Base-by-base conservation (phyloP, 441 rosid genomes). In the Aquilaria agallochum region DNA sequence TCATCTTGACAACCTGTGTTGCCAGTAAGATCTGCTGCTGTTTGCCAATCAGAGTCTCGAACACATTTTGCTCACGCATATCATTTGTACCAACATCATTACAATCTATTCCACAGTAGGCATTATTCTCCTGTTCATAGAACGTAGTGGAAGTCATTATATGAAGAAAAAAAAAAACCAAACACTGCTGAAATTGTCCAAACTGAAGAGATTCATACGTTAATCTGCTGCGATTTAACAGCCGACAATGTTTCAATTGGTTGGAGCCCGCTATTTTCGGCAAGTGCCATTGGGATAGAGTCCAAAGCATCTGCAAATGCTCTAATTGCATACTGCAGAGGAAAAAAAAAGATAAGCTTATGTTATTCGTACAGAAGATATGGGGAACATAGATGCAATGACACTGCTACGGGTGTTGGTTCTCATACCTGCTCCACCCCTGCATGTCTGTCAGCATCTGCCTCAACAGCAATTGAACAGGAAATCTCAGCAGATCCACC, bases 1-100 rank as follows among this genome's bases (percentile, higher is more conserved):
- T 89, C 98, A 92, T 92, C 78, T 92, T 92, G 48, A 92, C 96
- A 45, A 92, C 98, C 75, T 92, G 98, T 2, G 98, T 92, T 30
- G 98, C 98, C 15, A 92, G 87, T 36, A 92, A 73, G 58, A 88
- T 81, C 79, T 92, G 98, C 71, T 92, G 96, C 75, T 92, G 90
- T 81, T 92, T 92, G 58, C 96, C 98, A 3, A 92, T 89, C 83
- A 92, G 70, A 34, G 95, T 84, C 82, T 92, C 96, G 30, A 89
- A 92, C 20, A 92, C 96, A 52, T 87, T 72, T 65, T 89, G 98
- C 74, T 92, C 84, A 11, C 82, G 71, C 96, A 92, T 92, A 79
- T 92, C 94, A 49, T 87, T 87, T 36, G 96, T 92, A 51, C 96
- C 98, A 4, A 78, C 86, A 33, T 92, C 96, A 55, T 92, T 92